Conservation (phyloP, 495 filamentous ascomycete species). For the Chaetomidium leptoderma region DNA sequence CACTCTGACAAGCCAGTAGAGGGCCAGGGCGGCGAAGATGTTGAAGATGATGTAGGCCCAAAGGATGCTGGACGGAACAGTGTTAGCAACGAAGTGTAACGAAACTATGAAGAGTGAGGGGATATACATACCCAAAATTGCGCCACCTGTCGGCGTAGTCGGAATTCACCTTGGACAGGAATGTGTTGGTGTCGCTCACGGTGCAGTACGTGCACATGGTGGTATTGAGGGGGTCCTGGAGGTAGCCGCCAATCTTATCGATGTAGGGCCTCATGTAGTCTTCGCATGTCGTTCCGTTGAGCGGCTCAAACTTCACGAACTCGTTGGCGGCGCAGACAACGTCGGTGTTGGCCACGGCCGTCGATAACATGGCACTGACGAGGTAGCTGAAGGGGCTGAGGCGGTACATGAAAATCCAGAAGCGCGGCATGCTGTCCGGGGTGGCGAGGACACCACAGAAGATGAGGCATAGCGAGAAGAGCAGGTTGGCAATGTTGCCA, state of each 20-base stretch:
- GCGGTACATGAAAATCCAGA: slow-evolving; percentile 87
- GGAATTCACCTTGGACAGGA: slow-evolving; percentile 48
- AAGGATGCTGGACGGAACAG: slow-evolving; percentile 36
- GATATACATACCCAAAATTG: slow-evolving; percentile 55
- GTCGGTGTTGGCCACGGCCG: slow-evolving; percentile 54
- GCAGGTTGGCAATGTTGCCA: slow-evolving; percentile 59
- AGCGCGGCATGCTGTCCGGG: slow-evolving; percentile 57
- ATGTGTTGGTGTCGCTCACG: slow-evolving; percentile 57
- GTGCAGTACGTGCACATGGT: slow-evolving; percentile 59
- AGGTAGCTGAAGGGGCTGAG: slow-evolving; percentile 72
- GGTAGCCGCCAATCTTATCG: slow-evolving; percentile 45
- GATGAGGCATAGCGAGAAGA: slow-evolving; percentile 64
- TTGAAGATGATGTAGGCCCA: slow-evolving; percentile 78
- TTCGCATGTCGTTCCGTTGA: slow-evolving; percentile 49
- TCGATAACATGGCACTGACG: slow-evolving; percentile 59
- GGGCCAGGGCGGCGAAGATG: slow-evolving; percentile 58
- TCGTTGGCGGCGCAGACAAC: slow-evolving; percentile 61
- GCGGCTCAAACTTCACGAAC: slow-evolving; percentile 52
- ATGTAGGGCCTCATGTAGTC: slow-evolving; percentile 55
- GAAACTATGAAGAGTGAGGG: background rate
- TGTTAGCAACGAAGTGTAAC: slow-evolving; percentile 20
- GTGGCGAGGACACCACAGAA: slow-evolving; percentile 72
- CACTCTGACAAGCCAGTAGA: slow-evolving; percentile 79
- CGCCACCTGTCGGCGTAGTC: slow-evolving; percentile 59
- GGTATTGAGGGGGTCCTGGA: slow-evolving; percentile 50